Evolutionary conservation across 305 asterid species (phyloP), one percentile per base, ranked within the genome.

Genomic region (Andrographis paniculata): DNA sequence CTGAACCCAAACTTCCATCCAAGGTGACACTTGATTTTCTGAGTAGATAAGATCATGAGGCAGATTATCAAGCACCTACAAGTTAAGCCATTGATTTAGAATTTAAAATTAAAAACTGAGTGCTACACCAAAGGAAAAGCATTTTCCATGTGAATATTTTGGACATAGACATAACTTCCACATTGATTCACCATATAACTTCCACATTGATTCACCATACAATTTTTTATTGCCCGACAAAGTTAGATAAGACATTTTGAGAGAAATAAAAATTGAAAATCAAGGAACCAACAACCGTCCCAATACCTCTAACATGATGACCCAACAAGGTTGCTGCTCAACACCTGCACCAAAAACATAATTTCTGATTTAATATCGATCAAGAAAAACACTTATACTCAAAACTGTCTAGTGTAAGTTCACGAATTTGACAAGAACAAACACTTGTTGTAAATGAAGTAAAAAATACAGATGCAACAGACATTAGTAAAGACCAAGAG

Each of bases 1-100:
- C 66, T 74, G 82, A 50, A 87, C 87, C 95, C 95, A 92, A 38
- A 92, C 99, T 69, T 92, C 99, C 94, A 65, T 77, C 99, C 99
- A 92, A 33, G 93, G 68, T 13, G 96, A 75, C 42, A 71, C 81
- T 76, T 92, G 99, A 73, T 68, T 59, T 64, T 67, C 67, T 22
- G 99, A 82, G 79, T 80, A 75, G 67, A 87, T 72, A 61, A 92
- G 91, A 69, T 92, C 99, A 30, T 92, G 99, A 18, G 96, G 96
- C 65, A 92, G 99, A 79, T 92, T 92, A 82, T 92, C 99, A 56
- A 92, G 96, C 45, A 92, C 94, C 99, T 91, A 66, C 37, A 51
- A 49, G 54, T 20, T 20, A 17, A 51, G 42, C 45, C 21, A 38
- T 20, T 19, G 17, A 36, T 44, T 23, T 14, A 45, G 30, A 37